Evolutionary conservation across 2,329 filamentous ascomycete genomes (phyloP).

Genomic region (Colletotrichum spinosum): DNA sequence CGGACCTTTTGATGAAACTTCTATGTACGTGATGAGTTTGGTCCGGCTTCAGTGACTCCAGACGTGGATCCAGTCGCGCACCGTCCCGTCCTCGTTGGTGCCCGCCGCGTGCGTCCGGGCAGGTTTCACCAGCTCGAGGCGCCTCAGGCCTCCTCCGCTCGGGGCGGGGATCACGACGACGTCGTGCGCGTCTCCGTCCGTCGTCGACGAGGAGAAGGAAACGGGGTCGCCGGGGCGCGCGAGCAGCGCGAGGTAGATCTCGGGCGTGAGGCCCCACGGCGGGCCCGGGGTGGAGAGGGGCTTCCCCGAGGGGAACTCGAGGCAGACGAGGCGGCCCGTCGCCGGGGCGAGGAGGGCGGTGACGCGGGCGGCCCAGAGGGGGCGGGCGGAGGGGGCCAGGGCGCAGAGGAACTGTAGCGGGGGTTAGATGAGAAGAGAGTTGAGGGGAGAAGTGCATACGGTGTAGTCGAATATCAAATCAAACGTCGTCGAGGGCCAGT

Average conservation of each 20-base stretch:
- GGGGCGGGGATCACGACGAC: slow-evolving; percentile 57
- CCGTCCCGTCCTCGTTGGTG: slow-evolving; percentile 55
- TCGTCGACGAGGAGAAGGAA: slow-evolving; percentile 57
- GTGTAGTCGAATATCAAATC: slow-evolving; percentile 76
- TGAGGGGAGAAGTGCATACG: slow-evolving; percentile 51
- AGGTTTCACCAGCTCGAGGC: slow-evolving; percentile 63
- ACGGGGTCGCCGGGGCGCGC: slow-evolving; percentile 76
- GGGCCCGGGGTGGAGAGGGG: slow-evolving; percentile 74
- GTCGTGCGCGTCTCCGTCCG: slow-evolving; percentile 39
- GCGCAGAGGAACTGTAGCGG: slow-evolving; percentile 63
- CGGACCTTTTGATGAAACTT: too few relatives aligned
- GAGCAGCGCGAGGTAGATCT: slow-evolving; percentile 79
- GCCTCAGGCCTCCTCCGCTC: slow-evolving; percentile 51
- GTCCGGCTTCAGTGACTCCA: slow-evolving; percentile 53
- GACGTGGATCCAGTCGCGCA: slow-evolving; percentile 66
- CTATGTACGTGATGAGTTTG: too few relatives aligned
- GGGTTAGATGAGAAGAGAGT: neutral
- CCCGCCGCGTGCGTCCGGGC: slow-evolving; percentile 61
- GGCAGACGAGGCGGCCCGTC: slow-evolving; percentile 66
- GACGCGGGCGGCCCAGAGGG: slow-evolving; percentile 66
- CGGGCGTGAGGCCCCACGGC: slow-evolving; percentile 76
- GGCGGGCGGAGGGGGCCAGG: slow-evolving; percentile 64
- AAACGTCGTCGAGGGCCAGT: slow-evolving; percentile 61
- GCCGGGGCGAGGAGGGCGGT: slow-evolving; percentile 59
- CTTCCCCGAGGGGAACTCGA: slow-evolving; percentile 85